These are phyloP conservation scores for Sphaerulina vaccinii DNA, from an alignment of 2,329 filamentous ascomycete genomes.

Conservation along the genomic window DNA sequence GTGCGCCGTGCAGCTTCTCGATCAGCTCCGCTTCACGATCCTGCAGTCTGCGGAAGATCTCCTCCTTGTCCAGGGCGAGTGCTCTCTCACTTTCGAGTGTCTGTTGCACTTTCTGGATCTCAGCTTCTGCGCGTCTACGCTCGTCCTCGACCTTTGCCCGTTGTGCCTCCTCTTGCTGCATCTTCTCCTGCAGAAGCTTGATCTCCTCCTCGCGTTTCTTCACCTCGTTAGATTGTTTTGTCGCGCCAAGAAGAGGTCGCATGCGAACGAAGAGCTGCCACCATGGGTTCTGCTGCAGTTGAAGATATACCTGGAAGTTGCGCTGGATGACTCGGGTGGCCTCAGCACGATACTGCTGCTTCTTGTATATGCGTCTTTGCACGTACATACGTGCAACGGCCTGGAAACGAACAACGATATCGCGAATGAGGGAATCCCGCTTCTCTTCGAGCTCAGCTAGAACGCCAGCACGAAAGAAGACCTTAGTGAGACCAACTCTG, in stretches of 20 bases:
- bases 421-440: conserved; percentile 84
- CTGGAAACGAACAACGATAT: conserved; percentile 93
- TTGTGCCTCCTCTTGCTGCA: conserved; percentile 71
- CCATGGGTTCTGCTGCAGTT: conserved; percentile 91
- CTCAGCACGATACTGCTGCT: conserved; percentile 89
- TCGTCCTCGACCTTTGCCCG: conserved; percentile 86
- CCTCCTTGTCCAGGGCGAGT: conserved; percentile 95
- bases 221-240: conserved; percentile 86
- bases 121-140: conserved; percentile 77
- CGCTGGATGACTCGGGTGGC: conserved; percentile 91
- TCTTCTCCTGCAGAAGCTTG: conserved; percentile 77
- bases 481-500: conserved; percentile 91
- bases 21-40: conserved; percentile 85
- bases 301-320: conserved; percentile 88
- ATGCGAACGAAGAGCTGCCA: conserved; percentile 94
- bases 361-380: conserved; percentile 83
- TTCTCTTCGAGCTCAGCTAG: conserved; percentile 96
- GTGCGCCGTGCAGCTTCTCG: conserved; percentile 86
- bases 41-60: conserved; percentile 97
- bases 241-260: conserved; percentile 90
- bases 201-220: conserved; percentile 96
- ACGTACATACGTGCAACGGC: conserved; percentile 87
- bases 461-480: conserved; percentile 96
- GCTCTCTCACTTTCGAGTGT: conserved; percentile 93
- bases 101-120: conserved; percentile 87